Conservation (phyloP, 1,139 yeast genomes). For the Saccharomyces hybrid region DNA sequence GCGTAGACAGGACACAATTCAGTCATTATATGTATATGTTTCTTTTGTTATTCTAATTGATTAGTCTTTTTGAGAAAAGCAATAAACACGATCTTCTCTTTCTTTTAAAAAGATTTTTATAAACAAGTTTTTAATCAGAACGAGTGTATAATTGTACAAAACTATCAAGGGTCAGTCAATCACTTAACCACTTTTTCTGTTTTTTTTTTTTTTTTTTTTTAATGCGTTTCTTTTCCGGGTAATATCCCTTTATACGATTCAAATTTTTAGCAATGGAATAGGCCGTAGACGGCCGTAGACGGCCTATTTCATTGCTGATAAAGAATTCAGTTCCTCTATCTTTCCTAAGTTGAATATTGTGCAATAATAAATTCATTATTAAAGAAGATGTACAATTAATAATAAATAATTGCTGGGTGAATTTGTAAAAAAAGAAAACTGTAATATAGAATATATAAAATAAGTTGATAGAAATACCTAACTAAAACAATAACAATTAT, state of each 20-base stretch:
- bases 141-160: background rate
- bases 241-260: background rate
- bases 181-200: background rate
- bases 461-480: too few species aligned
- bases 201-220: background rate
- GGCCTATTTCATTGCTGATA: background rate
- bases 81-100: background rate
- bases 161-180: constrained; percentile 1
- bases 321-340: background rate
- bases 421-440: too few species aligned
- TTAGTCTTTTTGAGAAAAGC: constrained; percentile 1
- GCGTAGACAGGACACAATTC: constrained; percentile 37
- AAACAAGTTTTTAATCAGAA: background rate
- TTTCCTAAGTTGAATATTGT: background rate
- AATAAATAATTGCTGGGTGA: too few species aligned
- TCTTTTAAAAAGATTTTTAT: background rate
- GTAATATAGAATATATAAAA: too few species aligned
- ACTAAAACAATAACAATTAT: too few species aligned
- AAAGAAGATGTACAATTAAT: too few species aligned
- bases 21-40: constrained; percentile 19
- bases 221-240: constrained; percentile 1
- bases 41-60: background rate
- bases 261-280: background rate
- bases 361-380: too few species aligned
- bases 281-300: background rate